phyloP scores from a whole-genome alignment of 768 basidiomycete species.

The Tylopilus subfusipes region DNA sequence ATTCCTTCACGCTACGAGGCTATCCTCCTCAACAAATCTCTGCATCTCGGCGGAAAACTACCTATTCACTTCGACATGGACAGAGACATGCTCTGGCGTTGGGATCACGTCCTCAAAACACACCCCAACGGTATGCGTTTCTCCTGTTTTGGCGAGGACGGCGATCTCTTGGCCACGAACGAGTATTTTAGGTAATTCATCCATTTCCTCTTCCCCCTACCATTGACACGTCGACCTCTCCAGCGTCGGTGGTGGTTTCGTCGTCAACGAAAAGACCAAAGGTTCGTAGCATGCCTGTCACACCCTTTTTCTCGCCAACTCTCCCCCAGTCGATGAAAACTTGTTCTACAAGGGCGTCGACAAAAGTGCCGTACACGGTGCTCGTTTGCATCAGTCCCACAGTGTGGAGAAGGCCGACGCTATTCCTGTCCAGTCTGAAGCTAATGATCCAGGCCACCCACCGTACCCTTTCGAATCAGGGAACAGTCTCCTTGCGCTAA shows the following conservation, averaged over 20 bases:
- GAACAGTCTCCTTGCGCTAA: conserved; percentile 68
- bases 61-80: conserved; percentile 85
- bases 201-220: background rate
- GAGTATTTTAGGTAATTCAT: conserved; percentile 73
- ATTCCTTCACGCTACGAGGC: conserved; percentile 71
- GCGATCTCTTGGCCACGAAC: conserved; percentile 87
- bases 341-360: conserved; percentile 91
- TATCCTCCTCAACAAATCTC: conserved; percentile 61
- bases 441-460: conserved; percentile 49
- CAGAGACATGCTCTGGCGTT: conserved; percentile 89
- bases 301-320: background rate
- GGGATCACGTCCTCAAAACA: conserved; percentile 84
- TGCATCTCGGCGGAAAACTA: conserved; percentile 70
- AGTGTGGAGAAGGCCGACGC: conserved; percentile 32
- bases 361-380: conserved; percentile 74
- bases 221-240: background rate
- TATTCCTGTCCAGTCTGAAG: conserved; percentile 8
- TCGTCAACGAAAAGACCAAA: conserved; percentile 93
- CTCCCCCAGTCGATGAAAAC: conserved; percentile 75
- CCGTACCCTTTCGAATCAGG: conserved; percentile 84
- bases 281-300: conserved; percentile 37
- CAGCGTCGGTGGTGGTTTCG: conserved; percentile 90
- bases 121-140: conserved; percentile 95
- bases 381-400: conserved; percentile 69
- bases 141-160: conserved; percentile 75